These are phyloP conservation scores for Priceomyces haplophilus DNA, from an alignment of 805 yeast genomes.

Conservation along the genomic window DNA sequence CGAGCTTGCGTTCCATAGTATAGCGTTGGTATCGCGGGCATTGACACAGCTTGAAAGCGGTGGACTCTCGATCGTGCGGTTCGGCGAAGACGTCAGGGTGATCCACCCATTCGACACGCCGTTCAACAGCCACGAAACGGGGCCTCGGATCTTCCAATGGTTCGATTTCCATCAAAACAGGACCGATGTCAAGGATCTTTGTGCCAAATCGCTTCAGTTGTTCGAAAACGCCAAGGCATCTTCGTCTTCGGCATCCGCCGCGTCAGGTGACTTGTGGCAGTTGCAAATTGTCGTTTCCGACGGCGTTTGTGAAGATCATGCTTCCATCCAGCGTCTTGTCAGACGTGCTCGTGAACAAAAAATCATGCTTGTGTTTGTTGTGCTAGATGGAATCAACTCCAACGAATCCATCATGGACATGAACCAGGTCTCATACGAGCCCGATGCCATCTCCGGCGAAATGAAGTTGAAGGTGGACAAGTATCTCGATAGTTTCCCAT, in stretches of 20 bases:
- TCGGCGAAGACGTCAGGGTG: conserved; percentile 79
- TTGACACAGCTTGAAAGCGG: conserved; percentile 93
- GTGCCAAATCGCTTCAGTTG: conserved; percentile 65
- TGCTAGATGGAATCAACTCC: conserved; percentile 83
- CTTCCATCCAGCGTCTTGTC: conserved; percentile 73
- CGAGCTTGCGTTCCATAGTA: conserved; percentile 89
- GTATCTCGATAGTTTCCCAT: conserved; percentile 92
- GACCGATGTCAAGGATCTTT: conserved; percentile 78
- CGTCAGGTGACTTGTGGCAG: conserved; percentile 76
- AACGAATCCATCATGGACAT: conserved; percentile 88
- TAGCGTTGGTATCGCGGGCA: conserved; percentile 91
- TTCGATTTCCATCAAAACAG: conserved; percentile 86
- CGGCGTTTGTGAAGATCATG: conserved; percentile 97
- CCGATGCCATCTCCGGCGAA: conserved; percentile 61
- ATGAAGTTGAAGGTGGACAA: conserved; percentile 73
- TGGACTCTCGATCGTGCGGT: conserved; percentile 81
- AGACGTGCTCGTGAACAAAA: conserved; percentile 89
- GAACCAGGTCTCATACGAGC: conserved; percentile 85
- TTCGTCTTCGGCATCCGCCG: conserved; percentile 15
- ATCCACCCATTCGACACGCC: conserved; percentile 90
- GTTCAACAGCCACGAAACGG: conserved; percentile 71
- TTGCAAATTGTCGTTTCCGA: conserved; percentile 89
- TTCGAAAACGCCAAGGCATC: conserved; percentile 58
- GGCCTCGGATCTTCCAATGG: conserved; percentile 79
- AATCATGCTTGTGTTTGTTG: conserved; percentile 91